Base-by-base conservation (phyloP, 2,329 filamentous ascomycete species). In the Monilinia fructicola region DNA sequence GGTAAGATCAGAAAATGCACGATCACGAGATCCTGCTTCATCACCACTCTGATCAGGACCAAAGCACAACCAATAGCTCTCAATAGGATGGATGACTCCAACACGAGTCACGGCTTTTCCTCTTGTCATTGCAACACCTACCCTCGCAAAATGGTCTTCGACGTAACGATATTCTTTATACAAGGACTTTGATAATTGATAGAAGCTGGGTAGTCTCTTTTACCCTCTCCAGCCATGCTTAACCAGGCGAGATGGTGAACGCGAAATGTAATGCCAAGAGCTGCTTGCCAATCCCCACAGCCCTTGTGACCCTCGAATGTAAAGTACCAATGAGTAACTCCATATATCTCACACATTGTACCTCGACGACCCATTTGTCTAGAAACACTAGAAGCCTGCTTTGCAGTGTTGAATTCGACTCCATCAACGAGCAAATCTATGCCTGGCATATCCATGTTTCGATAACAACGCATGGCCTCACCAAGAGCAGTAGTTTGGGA, bases 221-320 rank as follows among this genome's bases (percentile, higher is more conserved):
- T 77, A 1, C 71, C 75, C 67, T 77, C 76, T 38, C 76, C 76
- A 0, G 72, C 71, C 76, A 77, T 77, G 66, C 72, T 75, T 21
- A 75, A 64, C 76, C 76, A 77, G 16, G 73, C 70, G 3, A 77
- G 71, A 60, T 77, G 76, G 54, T 73, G 76, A 10, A 75, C 74
- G 28, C 75, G 70, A 23, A 76, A 75, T 18, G 75, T 77, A 38
- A 77, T 75, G 16, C 76, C 76, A 4, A 77, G 70, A 0, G 75
- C 76, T 11, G 76, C 75, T 64, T 77, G 75, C 75, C 76, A 77
- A 67, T 77, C 75, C 18, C 76, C 76, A 42, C 72, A 74, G 4
- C 73, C 74, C 70, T 77, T 77, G 58, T 77, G 75, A 0, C 74
- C 75, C 62, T 76, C 74, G 11, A 77, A 76, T 28, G 73, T 74